phyloP scores from a whole-genome alignment of 2,329 filamentous ascomycete species.

The Whalleya microplaca region DNA sequence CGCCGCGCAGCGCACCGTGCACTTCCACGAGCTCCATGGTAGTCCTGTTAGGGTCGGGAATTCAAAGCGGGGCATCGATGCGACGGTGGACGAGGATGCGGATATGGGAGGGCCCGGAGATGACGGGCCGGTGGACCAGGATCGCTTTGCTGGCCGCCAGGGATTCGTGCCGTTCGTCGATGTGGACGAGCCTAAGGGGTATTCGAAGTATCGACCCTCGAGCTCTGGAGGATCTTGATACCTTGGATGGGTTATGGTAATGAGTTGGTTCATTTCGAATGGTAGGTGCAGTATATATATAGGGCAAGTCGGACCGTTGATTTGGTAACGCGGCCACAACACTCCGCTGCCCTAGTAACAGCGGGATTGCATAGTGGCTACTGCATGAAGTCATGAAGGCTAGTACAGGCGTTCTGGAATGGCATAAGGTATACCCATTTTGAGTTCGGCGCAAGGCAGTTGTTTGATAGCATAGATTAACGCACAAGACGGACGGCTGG shows the following conservation, averaged over 20 bases:
- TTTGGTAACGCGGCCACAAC: no score
- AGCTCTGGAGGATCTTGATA: no score
- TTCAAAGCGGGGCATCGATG: slow-evolving; percentile 14
- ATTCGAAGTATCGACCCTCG: not conserved
- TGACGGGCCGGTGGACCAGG: not conserved
- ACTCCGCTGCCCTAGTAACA: no score
- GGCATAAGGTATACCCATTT: no score
- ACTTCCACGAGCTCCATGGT: slow-evolving; percentile 26
- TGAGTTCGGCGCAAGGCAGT: no score
- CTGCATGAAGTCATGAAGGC: no score
- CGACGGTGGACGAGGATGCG: slow-evolving; percentile 14
- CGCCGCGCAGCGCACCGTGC: slow-evolving; percentile 34
- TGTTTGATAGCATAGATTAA: no score
- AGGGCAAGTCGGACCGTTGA: no score
- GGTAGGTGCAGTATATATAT: no score
- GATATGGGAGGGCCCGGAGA: slow-evolving; percentile 5
- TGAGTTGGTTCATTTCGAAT: not conserved
- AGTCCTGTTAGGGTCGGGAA: not conserved
- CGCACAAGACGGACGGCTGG: no score
- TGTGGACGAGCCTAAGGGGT: not conserved
- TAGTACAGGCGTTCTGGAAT: no score
- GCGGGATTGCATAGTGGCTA: no score
- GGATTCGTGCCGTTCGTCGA: slow-evolving; percentile 19
- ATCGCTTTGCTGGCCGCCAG: slow-evolving; percentile 14
- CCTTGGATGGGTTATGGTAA: not conserved